phyloP scores from a whole-genome alignment of 441 rosid genomes.

The Omphalea diandra region DNA sequence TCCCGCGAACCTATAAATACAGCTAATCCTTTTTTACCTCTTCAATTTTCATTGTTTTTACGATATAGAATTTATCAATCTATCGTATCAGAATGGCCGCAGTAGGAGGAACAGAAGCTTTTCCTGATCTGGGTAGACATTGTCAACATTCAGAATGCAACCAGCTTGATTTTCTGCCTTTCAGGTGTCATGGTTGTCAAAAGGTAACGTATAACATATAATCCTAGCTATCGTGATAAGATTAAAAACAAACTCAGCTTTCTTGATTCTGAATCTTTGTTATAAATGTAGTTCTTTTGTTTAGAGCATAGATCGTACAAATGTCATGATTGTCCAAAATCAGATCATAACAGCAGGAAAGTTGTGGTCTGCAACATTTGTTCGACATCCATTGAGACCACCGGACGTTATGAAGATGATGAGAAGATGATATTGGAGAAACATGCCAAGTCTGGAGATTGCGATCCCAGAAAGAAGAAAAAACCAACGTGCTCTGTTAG shows the following conservation, averaged over 20 bases:
- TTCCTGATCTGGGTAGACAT: slow-evolving; percentile 87
- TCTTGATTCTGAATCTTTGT: too few relatives aligned
- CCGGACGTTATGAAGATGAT: slow-evolving; percentile 36
- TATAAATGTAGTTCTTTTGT: slow-evolving; percentile 66
- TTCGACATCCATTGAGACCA: slow-evolving; percentile 59
- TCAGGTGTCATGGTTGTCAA: slow-evolving; percentile 77
- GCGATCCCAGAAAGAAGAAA: slow-evolving; percentile 66
- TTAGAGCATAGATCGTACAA: slow-evolving; percentile 60
- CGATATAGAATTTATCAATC: too few relatives aligned
- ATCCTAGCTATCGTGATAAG: too few relatives aligned
- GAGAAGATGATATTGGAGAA: slow-evolving; percentile 47
- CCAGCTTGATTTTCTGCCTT: slow-evolving; percentile 89
- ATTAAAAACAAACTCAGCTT: too few relatives aligned
- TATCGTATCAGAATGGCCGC: slow-evolving; percentile 23
- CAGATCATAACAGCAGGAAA: slow-evolving; percentile 55
- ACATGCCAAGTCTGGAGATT: slow-evolving; percentile 57
- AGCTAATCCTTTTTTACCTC: neutral
- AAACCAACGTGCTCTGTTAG: slow-evolving; percentile 59
- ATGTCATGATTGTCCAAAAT: slow-evolving; percentile 63
- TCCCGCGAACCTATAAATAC: neutral
- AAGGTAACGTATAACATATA: slow-evolving; percentile 36
- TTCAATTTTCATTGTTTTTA: neutral
- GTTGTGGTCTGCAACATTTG: slow-evolving; percentile 73
- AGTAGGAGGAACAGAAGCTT: slow-evolving; percentile 80
- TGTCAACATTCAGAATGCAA: slow-evolving; percentile 75